Evolutionary conservation across 164 flowering plant genomes (phyloP).

Genomic region (Amborella trichopoda): DNA sequence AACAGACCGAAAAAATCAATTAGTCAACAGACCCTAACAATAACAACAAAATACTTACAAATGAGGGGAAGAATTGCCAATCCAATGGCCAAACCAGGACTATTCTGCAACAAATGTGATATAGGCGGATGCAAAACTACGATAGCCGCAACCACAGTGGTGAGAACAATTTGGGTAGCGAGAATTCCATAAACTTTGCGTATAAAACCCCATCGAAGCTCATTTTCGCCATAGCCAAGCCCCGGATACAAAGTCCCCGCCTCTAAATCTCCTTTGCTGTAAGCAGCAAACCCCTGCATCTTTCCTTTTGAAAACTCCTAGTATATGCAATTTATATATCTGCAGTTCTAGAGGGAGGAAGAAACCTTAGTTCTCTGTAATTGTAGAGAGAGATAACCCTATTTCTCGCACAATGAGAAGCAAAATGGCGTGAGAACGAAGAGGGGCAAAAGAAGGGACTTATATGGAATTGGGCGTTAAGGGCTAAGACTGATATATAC

Average conservation of each 20-base stretch:
- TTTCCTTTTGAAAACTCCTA: too few species aligned
- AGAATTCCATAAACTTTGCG: constrained; percentile 92
- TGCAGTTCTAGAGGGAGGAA: background rate
- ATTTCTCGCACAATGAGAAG: background rate
- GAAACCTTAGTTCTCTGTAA: background rate
- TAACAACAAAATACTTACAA: constrained; percentile 27
- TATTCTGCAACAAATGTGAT: constrained; percentile 51
- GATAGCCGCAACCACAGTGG: constrained; percentile 60
- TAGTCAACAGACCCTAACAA: background rate
- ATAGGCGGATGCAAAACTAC: constrained; percentile 67
- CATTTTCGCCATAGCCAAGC: constrained; percentile 63
- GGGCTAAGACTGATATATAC: too few species aligned
- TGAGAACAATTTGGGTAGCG: constrained; percentile 73
- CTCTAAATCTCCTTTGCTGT: constrained; percentile 45
- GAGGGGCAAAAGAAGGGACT: too few species aligned
- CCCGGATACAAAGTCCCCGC: constrained; percentile 78
- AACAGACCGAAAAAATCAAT: background rate
- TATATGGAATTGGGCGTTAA: too few species aligned
- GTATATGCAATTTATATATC: too few species aligned
- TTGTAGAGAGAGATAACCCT: background rate
- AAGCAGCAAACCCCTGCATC: constrained; percentile 45
- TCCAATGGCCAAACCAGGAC: constrained; percentile 56
- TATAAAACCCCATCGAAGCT: constrained; percentile 91
- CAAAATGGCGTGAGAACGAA: background rate
- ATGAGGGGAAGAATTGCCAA: constrained; percentile 64